Evolutionary conservation across 257 asterid species (phyloP).

Genomic region (Osmanthus fragrans): DNA sequence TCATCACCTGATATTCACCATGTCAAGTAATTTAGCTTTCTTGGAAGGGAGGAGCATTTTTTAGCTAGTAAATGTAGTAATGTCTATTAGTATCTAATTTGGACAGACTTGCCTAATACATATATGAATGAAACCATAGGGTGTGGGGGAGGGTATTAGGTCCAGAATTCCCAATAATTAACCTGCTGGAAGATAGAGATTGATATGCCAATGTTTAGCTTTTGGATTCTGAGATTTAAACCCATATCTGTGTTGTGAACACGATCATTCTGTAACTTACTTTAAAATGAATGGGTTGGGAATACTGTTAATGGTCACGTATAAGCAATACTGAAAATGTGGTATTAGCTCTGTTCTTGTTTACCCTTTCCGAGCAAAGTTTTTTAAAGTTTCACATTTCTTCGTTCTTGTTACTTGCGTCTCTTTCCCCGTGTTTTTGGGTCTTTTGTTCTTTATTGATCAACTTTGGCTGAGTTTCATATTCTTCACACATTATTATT

Average conservation of each 20-base stretch:
- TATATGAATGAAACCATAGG: not conserved
- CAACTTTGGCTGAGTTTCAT: constrained; percentile 12
- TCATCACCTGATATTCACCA: not conserved
- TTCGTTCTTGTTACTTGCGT: not conserved
- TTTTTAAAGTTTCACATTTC: constrained; percentile 2
- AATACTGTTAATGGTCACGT: constrained; percentile 2
- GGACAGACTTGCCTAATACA: not conserved
- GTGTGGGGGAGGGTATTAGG: not conserved
- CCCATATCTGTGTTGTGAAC: not conserved
- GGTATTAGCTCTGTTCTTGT: constrained; percentile 3
- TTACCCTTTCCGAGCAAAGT: constrained; percentile 15
- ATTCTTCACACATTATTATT: constrained; percentile 28
- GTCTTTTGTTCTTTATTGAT: constrained; percentile 7
- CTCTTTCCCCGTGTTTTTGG: not conserved
- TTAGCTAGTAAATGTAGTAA: not conserved
- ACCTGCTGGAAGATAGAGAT: constrained; percentile 1
- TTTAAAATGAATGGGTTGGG: not conserved
- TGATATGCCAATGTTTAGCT: not conserved
- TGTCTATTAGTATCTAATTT: not conserved
- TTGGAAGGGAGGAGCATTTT: not conserved
- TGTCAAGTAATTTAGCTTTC: not conserved
- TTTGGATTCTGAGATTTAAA: not conserved
- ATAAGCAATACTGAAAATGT: not conserved
- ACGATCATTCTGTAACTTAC: constrained; percentile 6
- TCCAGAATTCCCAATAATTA: constrained; percentile 1